Evolutionary conservation across 805 yeast species (phyloP).

Genomic region (Saccharomycopsis sp.): DNA sequence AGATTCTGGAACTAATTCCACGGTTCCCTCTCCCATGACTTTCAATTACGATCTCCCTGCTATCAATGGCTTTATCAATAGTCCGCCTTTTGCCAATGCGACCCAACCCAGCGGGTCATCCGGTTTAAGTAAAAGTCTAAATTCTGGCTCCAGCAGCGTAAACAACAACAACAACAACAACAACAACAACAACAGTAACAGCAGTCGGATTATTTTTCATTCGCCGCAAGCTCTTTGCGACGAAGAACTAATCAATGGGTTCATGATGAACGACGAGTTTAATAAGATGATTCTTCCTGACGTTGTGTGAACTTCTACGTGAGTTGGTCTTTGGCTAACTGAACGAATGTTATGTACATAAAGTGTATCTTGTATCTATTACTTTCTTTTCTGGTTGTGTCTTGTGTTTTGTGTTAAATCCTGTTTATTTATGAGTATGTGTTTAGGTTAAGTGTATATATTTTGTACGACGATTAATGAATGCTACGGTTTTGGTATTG

Average conservation of each 20-base stretch:
- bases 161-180: not conserved
- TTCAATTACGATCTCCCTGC: not conserved
- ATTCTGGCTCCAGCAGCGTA: not conserved
- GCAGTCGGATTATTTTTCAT: not conserved
- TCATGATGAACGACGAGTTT: not conserved
- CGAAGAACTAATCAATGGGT: not conserved
- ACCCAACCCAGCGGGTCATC: too few relatives aligned
- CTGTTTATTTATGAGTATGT: too few relatives aligned
- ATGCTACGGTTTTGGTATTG: too few relatives aligned
- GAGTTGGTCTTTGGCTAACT: too few relatives aligned
- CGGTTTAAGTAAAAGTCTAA: not conserved
- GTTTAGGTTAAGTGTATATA: too few relatives aligned
- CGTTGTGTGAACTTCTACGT: not conserved
- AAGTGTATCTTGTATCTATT: too few relatives aligned
- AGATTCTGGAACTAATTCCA: not conserved
- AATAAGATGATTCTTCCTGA: not conserved
- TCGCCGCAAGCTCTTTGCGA: not conserved
- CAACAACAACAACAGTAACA: not conserved
- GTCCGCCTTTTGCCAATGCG: not conserved
- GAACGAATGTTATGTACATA: too few relatives aligned
- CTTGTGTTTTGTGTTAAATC: too few relatives aligned
- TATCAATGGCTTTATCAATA: not conserved
- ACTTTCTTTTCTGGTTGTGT: too few relatives aligned
- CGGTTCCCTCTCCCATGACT: not conserved
- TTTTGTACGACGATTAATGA: too few relatives aligned